These are phyloP conservation scores for Arabidopsis hybrid DNA, from an alignment of 441 rosid genomes.

Conservation along the genomic window DNA sequence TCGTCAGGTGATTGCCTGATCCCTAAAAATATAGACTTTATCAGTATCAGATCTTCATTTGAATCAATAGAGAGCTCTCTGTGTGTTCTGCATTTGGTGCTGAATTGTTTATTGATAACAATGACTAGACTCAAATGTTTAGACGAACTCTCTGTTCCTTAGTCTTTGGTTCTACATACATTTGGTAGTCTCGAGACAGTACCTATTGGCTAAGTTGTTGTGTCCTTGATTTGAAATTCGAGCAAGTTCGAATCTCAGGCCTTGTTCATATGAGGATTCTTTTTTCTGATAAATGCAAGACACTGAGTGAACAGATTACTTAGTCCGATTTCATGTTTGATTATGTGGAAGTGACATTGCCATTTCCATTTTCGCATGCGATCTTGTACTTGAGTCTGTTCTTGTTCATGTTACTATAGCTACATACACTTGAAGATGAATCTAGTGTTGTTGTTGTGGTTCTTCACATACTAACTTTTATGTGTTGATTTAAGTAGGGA, in stretches of 20 bases:
- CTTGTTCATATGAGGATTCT: not conserved
- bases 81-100: not conserved
- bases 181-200: constrained; percentile 3
- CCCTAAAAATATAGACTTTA: constrained; percentile 21
- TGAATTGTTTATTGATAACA: not conserved
- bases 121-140: not conserved
- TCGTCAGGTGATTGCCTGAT: constrained; percentile 55
- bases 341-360: constrained; percentile 17
- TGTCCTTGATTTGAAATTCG: not conserved
- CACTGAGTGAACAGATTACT: not conserved
- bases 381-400: not conserved
- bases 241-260: not conserved
- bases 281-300: not conserved
- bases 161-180: not conserved
- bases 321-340: not conserved
- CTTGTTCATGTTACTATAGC: not conserved
- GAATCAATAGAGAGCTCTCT: not conserved
- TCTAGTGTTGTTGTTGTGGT: constrained; percentile 14
- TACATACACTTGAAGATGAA: not conserved
- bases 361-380: not conserved
- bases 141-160: not conserved
- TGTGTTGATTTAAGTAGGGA: constrained; percentile 50
- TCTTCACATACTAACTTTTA: constrained; percentile 3
- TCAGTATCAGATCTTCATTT: not conserved
- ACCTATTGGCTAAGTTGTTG: not conserved